Base-by-base conservation (phyloP, 345 rosid species). In the Citrus inodora region DNA sequence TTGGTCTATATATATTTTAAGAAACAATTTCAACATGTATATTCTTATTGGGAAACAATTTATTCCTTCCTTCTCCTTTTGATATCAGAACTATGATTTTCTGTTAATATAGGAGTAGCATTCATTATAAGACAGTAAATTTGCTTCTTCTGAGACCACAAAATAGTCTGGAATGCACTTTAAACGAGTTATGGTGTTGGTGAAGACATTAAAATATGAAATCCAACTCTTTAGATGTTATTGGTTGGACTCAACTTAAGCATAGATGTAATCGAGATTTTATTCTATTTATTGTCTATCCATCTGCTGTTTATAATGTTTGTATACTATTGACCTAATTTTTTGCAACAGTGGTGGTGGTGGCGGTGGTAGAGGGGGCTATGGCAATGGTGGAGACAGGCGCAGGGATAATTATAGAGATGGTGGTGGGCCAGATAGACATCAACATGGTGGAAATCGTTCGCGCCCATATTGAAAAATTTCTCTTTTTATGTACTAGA, bases 371-470 rank as follows among this genome's bases (percentile, higher is more conserved):
- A 86, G 89, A 81, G 93, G 93, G 76, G 97, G 97, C 80, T 90
- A 89, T 65, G 93, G 94, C 40, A 91, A 92, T 73, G 94, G 97
- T 75, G 97, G 98, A 80, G 98, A 90, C 77, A 89, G 99, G 76
- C 92, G 94, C 82, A 91, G 94, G 77, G 94, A 93, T 75, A 90
- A 84, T 73, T 81, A 88, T 77, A 82, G 92, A 71, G 95, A 91
- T 75, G 88, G 81, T 21, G 92, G 92, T 71, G 96, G 99, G 61
- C 97, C 98, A 61, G 96, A 97, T 79, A 92, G 98, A 83, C 90
- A 90, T 82, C 77, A 89, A 73, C 86, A 86, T 82, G 95, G 98
- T 71, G 98, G 98, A 80, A 97, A 92, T 78, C 96, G 98, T 22
- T 89, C 97, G 0, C 95, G 98, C 32, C 99, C 99, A 17, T 97